These are phyloP conservation scores for Acacia concinna DNA, from an alignment of 331 rosid species.

Conservation along the genomic window DNA sequence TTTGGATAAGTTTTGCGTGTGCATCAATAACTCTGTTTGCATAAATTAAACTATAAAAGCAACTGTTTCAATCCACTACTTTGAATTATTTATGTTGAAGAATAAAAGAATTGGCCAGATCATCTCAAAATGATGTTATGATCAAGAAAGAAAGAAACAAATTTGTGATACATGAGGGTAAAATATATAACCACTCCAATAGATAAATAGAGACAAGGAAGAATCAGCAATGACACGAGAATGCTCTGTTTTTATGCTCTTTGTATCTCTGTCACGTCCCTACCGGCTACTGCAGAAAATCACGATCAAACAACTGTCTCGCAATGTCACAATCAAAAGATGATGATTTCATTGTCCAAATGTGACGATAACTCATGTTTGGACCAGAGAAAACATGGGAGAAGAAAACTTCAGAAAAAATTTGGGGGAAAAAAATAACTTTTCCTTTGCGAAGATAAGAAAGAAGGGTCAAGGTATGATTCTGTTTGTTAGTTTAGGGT, in stretches of 20 bases:
- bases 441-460: no score
- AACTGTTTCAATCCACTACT: not conserved
- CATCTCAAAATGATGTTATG: not conserved
- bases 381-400: no score
- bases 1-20: not conserved
- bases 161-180: not conserved
- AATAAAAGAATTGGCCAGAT: not conserved
- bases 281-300: not conserved
- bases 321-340: not conserved
- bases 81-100: not conserved
- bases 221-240: not conserved
- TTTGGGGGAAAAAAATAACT: no score
- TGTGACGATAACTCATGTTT: not conserved
- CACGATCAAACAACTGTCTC: not conserved
- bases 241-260: not conserved
- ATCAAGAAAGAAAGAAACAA: not conserved
- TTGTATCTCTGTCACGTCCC: not conserved
- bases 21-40: not conserved
- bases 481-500: no score
- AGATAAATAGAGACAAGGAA: not conserved
- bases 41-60: not conserved
- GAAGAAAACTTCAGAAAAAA: no score
- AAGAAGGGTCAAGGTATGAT: no score
- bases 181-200: not conserved
- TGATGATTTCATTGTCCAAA: not conserved